These are phyloP conservation scores for Tylopilus intermedius DNA, from an alignment of 768 basidiomycete species.

Conservation along the genomic window DNA sequence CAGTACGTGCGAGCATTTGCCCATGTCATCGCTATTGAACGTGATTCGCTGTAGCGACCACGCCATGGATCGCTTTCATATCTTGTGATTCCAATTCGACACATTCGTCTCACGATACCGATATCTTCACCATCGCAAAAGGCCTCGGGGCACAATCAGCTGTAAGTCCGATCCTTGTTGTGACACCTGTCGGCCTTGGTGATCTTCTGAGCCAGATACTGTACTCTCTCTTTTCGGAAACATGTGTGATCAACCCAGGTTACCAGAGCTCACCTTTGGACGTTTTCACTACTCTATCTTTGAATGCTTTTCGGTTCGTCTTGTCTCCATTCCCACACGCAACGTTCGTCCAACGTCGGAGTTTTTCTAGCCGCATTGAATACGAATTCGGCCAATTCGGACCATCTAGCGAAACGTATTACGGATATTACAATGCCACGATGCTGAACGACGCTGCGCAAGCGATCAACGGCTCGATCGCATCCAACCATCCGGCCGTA, in stretches of 20 bases:
- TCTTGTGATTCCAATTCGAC: conserved; percentile 79
- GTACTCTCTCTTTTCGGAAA: conserved; percentile 67
- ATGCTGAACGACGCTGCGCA: conserved; percentile 51
- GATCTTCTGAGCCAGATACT: conserved; percentile 48
- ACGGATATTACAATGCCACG: conserved; percentile 54
- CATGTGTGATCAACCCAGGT: conserved; percentile 70
- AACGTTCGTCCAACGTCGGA: not conserved
- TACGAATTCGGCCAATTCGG: conserved; percentile 58
- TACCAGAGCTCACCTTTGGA: conserved; percentile 70
- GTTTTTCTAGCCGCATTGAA: conserved; percentile 41
- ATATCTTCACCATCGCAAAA: conserved; percentile 79
- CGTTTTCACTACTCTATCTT: conserved; percentile 69
- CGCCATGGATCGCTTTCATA: conserved; percentile 90
- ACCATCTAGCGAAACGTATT: conserved; percentile 47
- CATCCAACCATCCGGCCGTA: conserved; percentile 37
- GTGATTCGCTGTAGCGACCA: conserved; percentile 43
- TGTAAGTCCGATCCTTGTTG: conserved; percentile 37
- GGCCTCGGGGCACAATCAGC: conserved; percentile 78
- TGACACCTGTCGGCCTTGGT: not conserved
- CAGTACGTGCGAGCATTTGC: conserved; percentile 43
- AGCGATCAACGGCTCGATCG: conserved; percentile 41
- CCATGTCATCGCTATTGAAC: conserved; percentile 9
- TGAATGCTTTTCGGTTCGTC: conserved; percentile 51
- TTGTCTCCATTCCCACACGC: not conserved
- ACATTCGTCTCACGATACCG: conserved; percentile 49